Conservation (phyloP, 2,329 filamentous ascomycete species). For the Orbilia oligospora region DNA sequence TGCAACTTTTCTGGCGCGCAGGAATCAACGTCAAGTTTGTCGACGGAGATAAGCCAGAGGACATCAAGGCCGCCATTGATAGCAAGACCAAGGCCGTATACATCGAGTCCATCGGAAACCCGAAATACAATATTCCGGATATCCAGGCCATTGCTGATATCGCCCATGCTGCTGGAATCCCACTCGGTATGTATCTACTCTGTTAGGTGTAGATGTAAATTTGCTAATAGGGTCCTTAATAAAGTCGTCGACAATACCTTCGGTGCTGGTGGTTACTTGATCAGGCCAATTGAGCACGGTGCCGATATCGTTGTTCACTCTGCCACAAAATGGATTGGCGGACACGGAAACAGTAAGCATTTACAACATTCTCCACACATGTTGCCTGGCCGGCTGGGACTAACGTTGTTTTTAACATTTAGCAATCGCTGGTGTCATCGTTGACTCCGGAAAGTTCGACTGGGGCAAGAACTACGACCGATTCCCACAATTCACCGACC, state of each 20-base stretch:
- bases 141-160: conserved; percentile 87
- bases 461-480: conserved; percentile 87
- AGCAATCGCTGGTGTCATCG: conserved; percentile 73
- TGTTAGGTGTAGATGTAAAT: not conserved
- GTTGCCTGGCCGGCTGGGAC: not conserved
- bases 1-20: conserved; percentile 22
- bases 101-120: conserved; percentile 93
- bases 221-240: conserved; percentile 33
- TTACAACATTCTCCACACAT: not conserved
- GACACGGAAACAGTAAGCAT: conserved; percentile 84
- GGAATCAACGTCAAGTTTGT: conserved; percentile 92
- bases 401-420: not conserved
- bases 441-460: conserved; percentile 93
- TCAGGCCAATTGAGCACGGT: conserved; percentile 87
- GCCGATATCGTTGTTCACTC: conserved; percentile 95
- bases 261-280: conserved; percentile 90
- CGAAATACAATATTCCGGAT: conserved; percentile 91
- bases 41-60: conserved; percentile 81
- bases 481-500: conserved; percentile 94
- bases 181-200: conserved; percentile 66
- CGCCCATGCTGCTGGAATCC: conserved; percentile 77
- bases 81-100: conserved; percentile 94
- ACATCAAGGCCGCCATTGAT: conserved; percentile 86
- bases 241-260: conserved; percentile 94
- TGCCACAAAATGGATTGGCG: conserved; percentile 84